Base-by-base conservation (phyloP, 768 basidiomycete species). In the Lenzites betulinus region DNA sequence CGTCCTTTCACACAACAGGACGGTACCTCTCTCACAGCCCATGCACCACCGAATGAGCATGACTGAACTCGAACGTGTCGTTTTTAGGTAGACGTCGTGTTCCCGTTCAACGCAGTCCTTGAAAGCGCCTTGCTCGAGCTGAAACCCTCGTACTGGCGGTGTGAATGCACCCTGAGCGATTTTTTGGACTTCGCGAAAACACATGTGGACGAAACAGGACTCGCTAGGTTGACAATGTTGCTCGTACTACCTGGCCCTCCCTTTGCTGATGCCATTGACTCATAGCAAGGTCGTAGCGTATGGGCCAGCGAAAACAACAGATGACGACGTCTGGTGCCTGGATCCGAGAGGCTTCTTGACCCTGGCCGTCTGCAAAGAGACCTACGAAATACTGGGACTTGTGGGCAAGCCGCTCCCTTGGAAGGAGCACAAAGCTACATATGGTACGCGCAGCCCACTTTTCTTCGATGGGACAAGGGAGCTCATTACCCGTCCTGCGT, bases 311-410 rank as follows among this genome's bases (percentile, higher is more conserved):
- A 57, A 59, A 11, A 25, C 59, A 13, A 56, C 53, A 7, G 64
- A 68, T 6, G 81, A 85, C 30, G 88, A 89, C 60, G 78, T 78
- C 2, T 92, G 90, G 90, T 88, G 86, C 66, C 76, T 90, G 56
- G 88, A 90, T 66, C 76, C 79, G 2, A 81, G 86, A 18, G 85
- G 86, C 3, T 64, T 84, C 44, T 71, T 91, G 59, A 85, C 85
- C 0, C 69, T 90, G 20, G 82, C 76, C 25, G 76, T 86, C 6
- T 76, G 77, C 43, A 85, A 84, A 69, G 74, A 75, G 18, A 82
- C 83, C 0, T 90, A 90, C 68, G 80, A 88, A 64, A 71, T 72
- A 7, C 77, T 90, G 8, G 88, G 89, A 1, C 65, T 90, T 16
- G 76, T 83, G 0, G 89, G 90, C 5, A 72, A 73, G 58, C 78